These are phyloP conservation scores for Climacium dendroides DNA, from an alignment of 225 moss, liverwort and hornwort species.

Conservation along the genomic window DNA sequence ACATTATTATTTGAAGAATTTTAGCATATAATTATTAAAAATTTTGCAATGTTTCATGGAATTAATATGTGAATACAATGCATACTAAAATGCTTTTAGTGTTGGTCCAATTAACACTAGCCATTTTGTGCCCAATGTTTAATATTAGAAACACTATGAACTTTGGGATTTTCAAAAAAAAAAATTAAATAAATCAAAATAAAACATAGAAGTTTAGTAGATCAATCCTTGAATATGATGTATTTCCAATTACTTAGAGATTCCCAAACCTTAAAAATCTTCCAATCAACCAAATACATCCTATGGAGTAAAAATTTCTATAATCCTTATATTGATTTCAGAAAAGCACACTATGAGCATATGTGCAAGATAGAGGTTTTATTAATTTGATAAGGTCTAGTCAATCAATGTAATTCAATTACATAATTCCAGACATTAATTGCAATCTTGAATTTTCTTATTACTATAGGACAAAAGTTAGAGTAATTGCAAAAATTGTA, in stretches of 20 bases:
- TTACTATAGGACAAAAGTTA: not conserved
- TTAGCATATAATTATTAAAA: too few species aligned
- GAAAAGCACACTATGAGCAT: not conserved
- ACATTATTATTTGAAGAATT: not conserved
- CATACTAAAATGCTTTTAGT: not conserved
- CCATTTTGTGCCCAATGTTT: not conserved
- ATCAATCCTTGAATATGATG: not conserved
- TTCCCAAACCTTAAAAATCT: accelerated
- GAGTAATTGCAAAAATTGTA: not conserved
- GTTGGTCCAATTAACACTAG: not conserved
- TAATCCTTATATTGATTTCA: accelerated
- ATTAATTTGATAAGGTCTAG: not conserved
- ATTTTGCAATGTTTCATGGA: not conserved
- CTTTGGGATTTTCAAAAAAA: not conserved
- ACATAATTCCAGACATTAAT: not conserved
- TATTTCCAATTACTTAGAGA: not conserved
- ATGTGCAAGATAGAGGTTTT: not conserved
- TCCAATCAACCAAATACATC: not conserved
- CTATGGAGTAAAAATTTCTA: not conserved
- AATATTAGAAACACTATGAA: not conserved
- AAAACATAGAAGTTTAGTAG: not conserved
- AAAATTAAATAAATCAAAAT: not conserved
- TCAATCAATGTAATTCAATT: not conserved
- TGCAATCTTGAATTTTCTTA: not conserved
- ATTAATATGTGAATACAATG: not conserved